Evolutionary conservation across 2,329 filamentous ascomycete genomes (phyloP).

Genomic region (Podosphaera fusca): DNA sequence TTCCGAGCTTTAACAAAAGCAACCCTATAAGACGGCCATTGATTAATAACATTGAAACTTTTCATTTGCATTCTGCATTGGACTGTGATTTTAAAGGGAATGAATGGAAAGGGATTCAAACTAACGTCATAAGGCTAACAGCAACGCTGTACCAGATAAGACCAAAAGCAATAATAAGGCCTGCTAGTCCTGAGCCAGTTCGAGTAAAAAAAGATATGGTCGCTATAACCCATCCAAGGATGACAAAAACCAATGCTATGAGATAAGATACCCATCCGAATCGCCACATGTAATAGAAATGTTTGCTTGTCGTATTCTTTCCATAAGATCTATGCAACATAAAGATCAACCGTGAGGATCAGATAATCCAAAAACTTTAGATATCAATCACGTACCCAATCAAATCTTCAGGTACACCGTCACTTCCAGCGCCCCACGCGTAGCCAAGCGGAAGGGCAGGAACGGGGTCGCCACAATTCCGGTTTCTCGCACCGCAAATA

Average conservation of each 20-base stretch:
- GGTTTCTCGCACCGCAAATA: slow-evolving; percentile 43
- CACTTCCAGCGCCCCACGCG: slow-evolving; percentile 36
- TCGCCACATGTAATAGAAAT: slow-evolving; percentile 66
- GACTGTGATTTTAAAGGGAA: slow-evolving; percentile 4
- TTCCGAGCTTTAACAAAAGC: slow-evolving; percentile 48
- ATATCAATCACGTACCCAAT: slow-evolving; percentile 21
- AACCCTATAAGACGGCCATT: slow-evolving; percentile 18
- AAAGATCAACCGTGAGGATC: not conserved
- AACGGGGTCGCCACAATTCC: slow-evolving; percentile 38
- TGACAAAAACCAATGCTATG: slow-evolving; percentile 51
- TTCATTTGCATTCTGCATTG: slow-evolving; percentile 4
- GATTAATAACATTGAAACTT: not conserved
- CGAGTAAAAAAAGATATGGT: slow-evolving; percentile 32
- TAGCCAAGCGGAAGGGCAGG: slow-evolving; percentile 49
- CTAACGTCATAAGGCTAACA: slow-evolving; percentile 55
- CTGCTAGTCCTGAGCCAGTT: slow-evolving; percentile 44
- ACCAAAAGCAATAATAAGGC: slow-evolving; percentile 31
- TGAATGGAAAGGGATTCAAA: not conserved
- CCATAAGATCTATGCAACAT: slow-evolving; percentile 24
- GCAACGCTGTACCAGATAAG: slow-evolving; percentile 47
- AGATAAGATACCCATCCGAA: slow-evolving; percentile 88
- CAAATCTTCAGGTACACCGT: slow-evolving; percentile 29
- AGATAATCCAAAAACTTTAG: too few species aligned
- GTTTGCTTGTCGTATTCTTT: slow-evolving; percentile 27
- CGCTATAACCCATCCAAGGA: slow-evolving; percentile 45